Evolutionary conservation across 2,329 filamentous ascomycete genomes (phyloP).

Genomic region (Curvularia sp.): DNA sequence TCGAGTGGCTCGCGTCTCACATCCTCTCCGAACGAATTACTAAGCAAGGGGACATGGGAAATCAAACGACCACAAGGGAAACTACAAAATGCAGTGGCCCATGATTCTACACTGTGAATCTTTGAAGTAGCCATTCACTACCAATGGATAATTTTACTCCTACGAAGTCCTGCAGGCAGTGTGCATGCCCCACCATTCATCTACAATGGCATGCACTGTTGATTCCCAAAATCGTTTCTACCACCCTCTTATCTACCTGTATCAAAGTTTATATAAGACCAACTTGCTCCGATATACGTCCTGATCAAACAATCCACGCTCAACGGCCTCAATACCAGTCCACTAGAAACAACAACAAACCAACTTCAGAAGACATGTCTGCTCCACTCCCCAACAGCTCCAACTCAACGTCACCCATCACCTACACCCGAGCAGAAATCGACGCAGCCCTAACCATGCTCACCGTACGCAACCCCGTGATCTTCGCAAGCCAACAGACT

Average conservation of each 20-base stretch:
- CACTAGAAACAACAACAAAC: not conserved
- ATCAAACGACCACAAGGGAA: not conserved
- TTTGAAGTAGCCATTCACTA: not conserved
- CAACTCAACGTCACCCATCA: not conserved
- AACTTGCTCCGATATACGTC: not conserved
- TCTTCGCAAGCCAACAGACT: not conserved
- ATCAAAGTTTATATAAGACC: not conserved
- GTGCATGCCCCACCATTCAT: not conserved
- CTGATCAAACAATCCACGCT: not conserved
- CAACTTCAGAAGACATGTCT: not conserved
- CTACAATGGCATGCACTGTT: not conserved
- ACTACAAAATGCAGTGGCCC: too few species aligned
- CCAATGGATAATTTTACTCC: not conserved
- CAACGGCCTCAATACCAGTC: not conserved
- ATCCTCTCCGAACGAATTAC: not conserved
- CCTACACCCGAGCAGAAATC: not conserved
- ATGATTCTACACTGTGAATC: too few species aligned
- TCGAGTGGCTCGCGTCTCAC: not conserved
- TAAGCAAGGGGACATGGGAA: not conserved
- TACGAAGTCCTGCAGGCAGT: not conserved
- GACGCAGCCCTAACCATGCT: not conserved
- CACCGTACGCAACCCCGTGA: not conserved
- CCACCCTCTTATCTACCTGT: not conserved
- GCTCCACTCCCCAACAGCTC: not conserved
- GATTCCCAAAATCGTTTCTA: not conserved